phyloP scores from a whole-genome alignment of 2,329 filamentous ascomycete species.

The Apiospora koreana region DNA sequence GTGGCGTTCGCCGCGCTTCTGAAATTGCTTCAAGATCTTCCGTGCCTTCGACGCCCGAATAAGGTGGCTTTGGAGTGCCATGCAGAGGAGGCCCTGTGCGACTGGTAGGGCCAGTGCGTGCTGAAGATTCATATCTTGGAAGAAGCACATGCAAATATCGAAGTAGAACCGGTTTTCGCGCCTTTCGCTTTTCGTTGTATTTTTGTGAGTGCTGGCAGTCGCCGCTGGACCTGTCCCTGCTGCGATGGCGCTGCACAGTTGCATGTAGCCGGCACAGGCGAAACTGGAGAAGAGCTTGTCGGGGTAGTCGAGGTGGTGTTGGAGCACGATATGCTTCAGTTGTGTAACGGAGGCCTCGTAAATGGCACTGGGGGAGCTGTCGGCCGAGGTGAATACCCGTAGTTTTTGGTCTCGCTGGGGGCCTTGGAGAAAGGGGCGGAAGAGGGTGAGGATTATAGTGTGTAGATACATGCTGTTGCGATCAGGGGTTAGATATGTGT shows the following conservation, averaged over 20 bases:
- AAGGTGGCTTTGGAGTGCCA: background rate
- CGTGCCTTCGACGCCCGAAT: background rate
- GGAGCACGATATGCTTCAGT: background rate
- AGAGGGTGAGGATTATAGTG: background rate
- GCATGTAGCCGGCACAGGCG: background rate
- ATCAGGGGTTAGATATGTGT: background rate
- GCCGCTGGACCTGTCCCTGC: background rate
- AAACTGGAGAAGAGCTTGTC: background rate
- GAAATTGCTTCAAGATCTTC: background rate
- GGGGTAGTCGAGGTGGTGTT: background rate
- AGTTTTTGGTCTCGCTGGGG: background rate
- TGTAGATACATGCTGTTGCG: background rate
- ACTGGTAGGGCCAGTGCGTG: background rate
- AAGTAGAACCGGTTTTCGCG: background rate
- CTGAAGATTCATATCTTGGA: background rate
- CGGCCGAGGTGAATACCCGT: background rate
- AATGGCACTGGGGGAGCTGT: background rate
- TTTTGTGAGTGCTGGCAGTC: background rate
- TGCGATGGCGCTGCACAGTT: background rate
- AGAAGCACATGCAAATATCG: background rate
- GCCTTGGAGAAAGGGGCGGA: conserved; percentile 4
- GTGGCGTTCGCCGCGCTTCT: background rate
- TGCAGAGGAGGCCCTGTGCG: background rate
- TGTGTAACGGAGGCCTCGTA: conserved; percentile 1
- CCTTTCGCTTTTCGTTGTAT: background rate